These are phyloP conservation scores for Xylariales sp. DNA, from an alignment of 2,329 filamentous ascomycete genomes.

Conservation along the genomic window DNA sequence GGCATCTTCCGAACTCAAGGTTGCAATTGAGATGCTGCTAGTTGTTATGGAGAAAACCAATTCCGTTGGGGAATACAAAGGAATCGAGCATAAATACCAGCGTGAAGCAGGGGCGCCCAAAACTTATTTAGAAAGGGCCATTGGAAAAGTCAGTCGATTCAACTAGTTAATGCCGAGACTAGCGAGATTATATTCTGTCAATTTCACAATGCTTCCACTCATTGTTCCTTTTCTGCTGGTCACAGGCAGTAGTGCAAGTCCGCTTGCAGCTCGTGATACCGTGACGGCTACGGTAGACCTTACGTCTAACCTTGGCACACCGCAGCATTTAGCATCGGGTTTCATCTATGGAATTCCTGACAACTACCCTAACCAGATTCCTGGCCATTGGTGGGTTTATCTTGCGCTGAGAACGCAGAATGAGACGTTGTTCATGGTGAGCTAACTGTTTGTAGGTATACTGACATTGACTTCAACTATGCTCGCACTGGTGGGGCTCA, in stretches of 20 bases:
- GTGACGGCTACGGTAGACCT: conserved; percentile 15
- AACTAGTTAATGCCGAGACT: not conserved
- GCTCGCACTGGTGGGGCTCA: conserved; percentile 16
- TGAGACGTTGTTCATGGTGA: not conserved
- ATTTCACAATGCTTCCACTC: not conserved
- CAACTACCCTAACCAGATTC: conserved; percentile 12
- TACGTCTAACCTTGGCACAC: conserved; percentile 9
- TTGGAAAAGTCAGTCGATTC: not conserved
- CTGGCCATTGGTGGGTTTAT: conserved; percentile 11
- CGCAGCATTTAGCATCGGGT: conserved; percentile 16
- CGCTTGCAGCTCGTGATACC: conserved; percentile 1
- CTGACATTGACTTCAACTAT: conserved; percentile 17
- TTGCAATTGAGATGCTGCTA: too few species aligned
- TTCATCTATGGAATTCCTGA: conserved; percentile 19
- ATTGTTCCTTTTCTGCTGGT: not conserved
- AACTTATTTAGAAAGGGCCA: not conserved
- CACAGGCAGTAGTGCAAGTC: not conserved
- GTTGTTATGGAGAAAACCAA: too few species aligned
- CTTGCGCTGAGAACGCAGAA: too few species aligned
- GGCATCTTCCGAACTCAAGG: too few species aligned
- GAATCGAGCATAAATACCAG: too few species aligned
- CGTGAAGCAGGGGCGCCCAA: too few species aligned
- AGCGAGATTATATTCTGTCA: not conserved
- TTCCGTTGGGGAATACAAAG: too few species aligned
- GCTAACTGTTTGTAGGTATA: too few species aligned